Conservation (phyloP, 257 asterid species). For the Paulownia fortunei region DNA sequence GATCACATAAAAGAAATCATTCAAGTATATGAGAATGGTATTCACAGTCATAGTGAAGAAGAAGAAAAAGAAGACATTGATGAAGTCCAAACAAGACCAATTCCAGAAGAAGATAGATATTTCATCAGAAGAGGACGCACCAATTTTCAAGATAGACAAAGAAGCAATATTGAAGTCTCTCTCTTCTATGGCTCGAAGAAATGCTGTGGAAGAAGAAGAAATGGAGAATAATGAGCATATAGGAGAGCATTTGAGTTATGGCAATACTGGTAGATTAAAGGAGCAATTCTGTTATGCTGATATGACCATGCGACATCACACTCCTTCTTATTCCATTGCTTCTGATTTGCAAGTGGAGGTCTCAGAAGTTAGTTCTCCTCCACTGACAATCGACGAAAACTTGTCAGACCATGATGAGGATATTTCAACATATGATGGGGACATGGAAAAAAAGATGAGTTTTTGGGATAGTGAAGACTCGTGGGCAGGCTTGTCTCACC, state of each 20-base stretch:
- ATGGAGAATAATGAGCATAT: slow-evolving; percentile 28
- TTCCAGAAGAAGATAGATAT: slow-evolving; percentile 31
- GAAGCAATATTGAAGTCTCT: slow-evolving; percentile 77
- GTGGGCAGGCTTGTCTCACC: slow-evolving; percentile 41
- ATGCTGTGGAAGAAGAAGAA: slow-evolving; percentile 26
- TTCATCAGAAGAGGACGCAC: slow-evolving; percentile 62
- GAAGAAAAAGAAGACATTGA: slow-evolving; percentile 7
- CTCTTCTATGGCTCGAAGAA: slow-evolving; percentile 55
- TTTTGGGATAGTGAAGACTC: slow-evolving; percentile 37
- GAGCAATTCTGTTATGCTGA: slow-evolving; percentile 43
- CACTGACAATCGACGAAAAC: slow-evolving; percentile 54
- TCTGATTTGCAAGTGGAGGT: slow-evolving; percentile 95
- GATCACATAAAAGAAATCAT: slow-evolving; percentile 54
- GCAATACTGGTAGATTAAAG: slow-evolving; percentile 40
- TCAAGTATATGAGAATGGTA: slow-evolving; percentile 34
- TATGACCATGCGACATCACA: slow-evolving; percentile 37
- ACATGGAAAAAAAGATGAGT: slow-evolving; percentile 37
- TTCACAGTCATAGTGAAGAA: slow-evolving; percentile 38
- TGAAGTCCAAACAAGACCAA: slow-evolving; percentile 36
- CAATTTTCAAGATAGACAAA: slow-evolving; percentile 58
- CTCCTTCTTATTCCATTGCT: slow-evolving; percentile 68
- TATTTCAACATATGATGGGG: slow-evolving; percentile 37
- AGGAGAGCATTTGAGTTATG: slow-evolving; percentile 25
- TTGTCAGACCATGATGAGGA: slow-evolving; percentile 52
- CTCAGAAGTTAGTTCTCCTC: slow-evolving; percentile 79